Evolutionary conservation across 1,139 yeast species (phyloP), one percentile per base, ranked within the genome.

Genomic region (Pichia sp.): DNA sequence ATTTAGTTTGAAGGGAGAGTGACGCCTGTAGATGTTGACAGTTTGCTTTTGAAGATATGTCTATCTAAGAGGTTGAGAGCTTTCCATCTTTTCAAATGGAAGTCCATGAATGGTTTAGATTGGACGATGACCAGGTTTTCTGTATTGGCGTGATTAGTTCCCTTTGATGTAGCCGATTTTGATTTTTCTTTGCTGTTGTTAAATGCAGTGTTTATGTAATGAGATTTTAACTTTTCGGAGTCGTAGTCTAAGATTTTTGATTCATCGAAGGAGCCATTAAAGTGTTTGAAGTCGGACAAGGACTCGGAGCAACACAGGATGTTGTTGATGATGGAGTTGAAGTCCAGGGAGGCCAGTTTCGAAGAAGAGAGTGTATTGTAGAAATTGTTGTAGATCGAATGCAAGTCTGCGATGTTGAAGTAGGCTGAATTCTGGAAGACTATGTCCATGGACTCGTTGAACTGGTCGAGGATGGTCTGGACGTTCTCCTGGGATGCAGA

Each of bases 41-140:
- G n/a, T n/a, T 12, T 24, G 10, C 10, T 10, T 42, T 48, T 52
- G 24, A 60, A 60, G 7, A 60, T 52, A 33, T 41, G 50, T 35
- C 54, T 59, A 37, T 58, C 53, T 30, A 58, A 42, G 20, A 57
- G 40, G 6, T 58, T 55, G n/a, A 60, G 44, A 21, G 52, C 52
- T n/a, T 47, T 42, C 43, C 57, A 47, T 47, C 64, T 52, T 27
- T 47, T 47, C 17, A 56, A 44, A 42, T 58, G 56, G 45, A 59
- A 60, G 11, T 42, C 30, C 19, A 48, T 50, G 35, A 60, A 60
- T 8, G 46, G 44, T 5, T 38, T 27, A 7, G 62, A 57, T 21
- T 48, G 49, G 17, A 59, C 57, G 3, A 55, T 40, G 10, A 34
- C 30, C 15, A 51, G 22, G 38, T 57, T 56, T 20, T 35, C 42